Conservation (phyloP, 768 basidiomycete genomes). For the Lactifluus subvellereus region DNA sequence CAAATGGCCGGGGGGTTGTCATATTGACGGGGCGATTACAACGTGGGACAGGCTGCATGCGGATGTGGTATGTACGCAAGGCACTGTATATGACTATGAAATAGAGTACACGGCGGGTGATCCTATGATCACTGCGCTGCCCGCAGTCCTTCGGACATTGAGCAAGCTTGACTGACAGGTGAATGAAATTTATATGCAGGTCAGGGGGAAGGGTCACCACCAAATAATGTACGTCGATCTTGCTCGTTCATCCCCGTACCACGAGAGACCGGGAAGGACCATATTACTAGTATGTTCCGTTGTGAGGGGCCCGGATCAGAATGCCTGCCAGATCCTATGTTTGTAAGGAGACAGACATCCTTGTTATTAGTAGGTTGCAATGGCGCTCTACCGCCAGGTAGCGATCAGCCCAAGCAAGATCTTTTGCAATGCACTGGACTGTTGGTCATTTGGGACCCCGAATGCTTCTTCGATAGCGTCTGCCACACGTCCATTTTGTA, state of each 20-base stretch:
- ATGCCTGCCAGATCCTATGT: background rate
- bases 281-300: too few relatives aligned
- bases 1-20: background rate
- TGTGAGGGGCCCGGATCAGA: background rate
- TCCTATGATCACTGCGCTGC: background rate
- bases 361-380: background rate
- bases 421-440: background rate
- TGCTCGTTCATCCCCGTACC: background rate
- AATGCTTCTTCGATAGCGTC: constrained; percentile 19
- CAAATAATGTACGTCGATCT: background rate
- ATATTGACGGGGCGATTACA: constrained; percentile 1
- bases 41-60: background rate
- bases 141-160: constrained; percentile 1
- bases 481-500: constrained; percentile 18
- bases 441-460: constrained; percentile 6
- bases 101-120: background rate
- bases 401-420: constrained; percentile 17
- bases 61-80: constrained; percentile 5
- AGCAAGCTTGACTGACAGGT: background rate
- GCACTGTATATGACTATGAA: background rate
- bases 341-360: background rate
- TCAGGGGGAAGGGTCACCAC: background rate
- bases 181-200: background rate
- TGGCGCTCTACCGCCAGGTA: constrained; percentile 15
- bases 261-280: background rate